phyloP scores from a whole-genome alignment of 345 rosid species.

The Linum trigynum region DNA sequence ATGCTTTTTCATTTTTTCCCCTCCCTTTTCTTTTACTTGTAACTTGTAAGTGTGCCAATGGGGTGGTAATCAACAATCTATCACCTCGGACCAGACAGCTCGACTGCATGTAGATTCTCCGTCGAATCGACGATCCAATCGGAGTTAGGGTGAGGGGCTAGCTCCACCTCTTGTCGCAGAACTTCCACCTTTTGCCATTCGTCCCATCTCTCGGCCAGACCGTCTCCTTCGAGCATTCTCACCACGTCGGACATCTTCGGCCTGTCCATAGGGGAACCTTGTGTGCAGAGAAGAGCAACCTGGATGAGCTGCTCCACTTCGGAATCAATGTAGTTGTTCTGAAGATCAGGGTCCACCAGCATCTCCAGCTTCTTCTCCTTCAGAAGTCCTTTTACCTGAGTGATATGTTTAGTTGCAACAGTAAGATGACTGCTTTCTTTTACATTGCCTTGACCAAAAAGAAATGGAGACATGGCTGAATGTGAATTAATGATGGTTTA shows the following conservation, averaged over 20 bases:
- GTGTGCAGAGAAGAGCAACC: constrained; percentile 90
- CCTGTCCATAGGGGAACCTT: constrained; percentile 81
- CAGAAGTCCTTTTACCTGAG: constrained; percentile 85
- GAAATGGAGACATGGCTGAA: too few species aligned
- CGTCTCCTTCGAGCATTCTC: constrained; percentile 93
- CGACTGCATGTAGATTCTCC: constrained; percentile 81
- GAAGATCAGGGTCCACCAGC: constrained; percentile 92
- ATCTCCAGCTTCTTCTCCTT: constrained; percentile 90
- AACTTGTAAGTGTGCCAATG: constrained; percentile 17
- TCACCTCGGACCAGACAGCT: constrained; percentile 94
- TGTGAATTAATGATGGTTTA: neutral
- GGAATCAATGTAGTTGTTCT: constrained; percentile 51
- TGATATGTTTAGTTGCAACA: neutral
- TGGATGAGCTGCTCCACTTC: constrained; percentile 92
- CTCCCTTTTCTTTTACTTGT: constrained; percentile 4
- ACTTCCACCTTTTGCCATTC: constrained; percentile 95
- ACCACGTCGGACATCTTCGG: constrained; percentile 98
- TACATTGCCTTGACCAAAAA: too few species aligned
- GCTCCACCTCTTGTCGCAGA: constrained; percentile 70
- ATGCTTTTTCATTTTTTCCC: neutral
- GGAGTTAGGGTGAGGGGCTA: constrained; percentile 58
- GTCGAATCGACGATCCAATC: constrained; percentile 93
- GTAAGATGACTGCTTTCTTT: too few species aligned
- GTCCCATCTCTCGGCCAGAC: constrained; percentile 87
- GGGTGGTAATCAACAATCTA: neutral